Evolutionary conservation across 805 yeast genomes (phyloP), one percentile per base, ranked within the genome.

Genomic region (Cyberlindnera maritima): DNA sequence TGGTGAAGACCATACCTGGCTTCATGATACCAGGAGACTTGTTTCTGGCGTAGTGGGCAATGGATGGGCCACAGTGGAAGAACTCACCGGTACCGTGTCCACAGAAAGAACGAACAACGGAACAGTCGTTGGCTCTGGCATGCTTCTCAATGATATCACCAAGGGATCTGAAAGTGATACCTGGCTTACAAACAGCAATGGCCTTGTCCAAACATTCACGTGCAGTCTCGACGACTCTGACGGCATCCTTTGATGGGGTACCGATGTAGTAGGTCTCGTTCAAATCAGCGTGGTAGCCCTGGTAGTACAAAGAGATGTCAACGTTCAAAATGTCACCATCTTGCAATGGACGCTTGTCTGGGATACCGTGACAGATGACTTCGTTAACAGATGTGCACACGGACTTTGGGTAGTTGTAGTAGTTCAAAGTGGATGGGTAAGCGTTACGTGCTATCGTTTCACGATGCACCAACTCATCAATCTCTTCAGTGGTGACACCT

Each of bases 201-300:
- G 97, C 97, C 56, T 78, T 66, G 54, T 90, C 94, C 50, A 92
- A 72, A 54, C 90, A 79, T 67, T 90, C 96, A 60, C 98, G 80
- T 1, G 97, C 80, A 8, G 94, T 85, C 66, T 94, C 99, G 10
- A 92, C 97, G 33, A 94, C 79, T 50, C 91, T 82, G 46, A 94
- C 89, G n/a, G 80, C 75, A 41, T 88, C 96, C 39, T 84, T 81
- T 63, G 92, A 77, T n/a, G 80, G 68, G 61, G 87, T 89, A 12
- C 98, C 99, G 25, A 94, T 96, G 62, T 94, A 94, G 67, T 91
- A 94, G 0, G 99, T 94, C 68, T 94, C 98, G 67, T 94, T 94
- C 64, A 94, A 73, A 67, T 94, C 99, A 9, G 96, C 85, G 69
- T 94, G 98, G 70, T 81, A 81, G 1, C 99, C 99, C 55, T 86